Conservation (phyloP, 169 alveolate species). For the Plasmodium gallinaceum region DNA sequence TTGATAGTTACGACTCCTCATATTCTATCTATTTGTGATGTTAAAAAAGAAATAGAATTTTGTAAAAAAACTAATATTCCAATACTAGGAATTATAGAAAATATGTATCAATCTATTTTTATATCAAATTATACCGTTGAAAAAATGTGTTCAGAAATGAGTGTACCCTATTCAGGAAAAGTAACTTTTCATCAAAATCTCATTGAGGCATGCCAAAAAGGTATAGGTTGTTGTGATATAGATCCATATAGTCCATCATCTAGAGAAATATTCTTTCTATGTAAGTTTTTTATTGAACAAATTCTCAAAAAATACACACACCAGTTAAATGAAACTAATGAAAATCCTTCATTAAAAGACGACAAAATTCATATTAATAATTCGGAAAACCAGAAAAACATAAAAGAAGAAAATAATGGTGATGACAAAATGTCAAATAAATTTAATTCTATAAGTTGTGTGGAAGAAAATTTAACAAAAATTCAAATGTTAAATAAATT, state of each 20-base stretch:
- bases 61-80: conserved; percentile 90
- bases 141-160: conserved; percentile 84
- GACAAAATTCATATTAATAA: neutral
- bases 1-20: conserved; percentile 92
- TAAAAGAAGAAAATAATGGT: neutral
- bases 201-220: conserved; percentile 82
- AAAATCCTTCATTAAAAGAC: neutral
- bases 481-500: conserved; percentile 28
- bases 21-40: conserved; percentile 80
- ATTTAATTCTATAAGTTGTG: neutral
- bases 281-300: conserved; percentile 41
- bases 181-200: conserved; percentile 83
- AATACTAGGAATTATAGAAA: conserved; percentile 97
- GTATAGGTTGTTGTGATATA: conserved; percentile 78
- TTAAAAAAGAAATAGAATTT: conserved; percentile 78
- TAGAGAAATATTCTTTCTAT: conserved; percentile 57
- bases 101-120: conserved; percentile 93
- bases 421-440: neutral
- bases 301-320: conserved; percentile 5
- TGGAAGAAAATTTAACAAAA: neutral
- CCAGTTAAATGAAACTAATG: neutral
- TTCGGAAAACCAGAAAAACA: neutral
- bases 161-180: conserved; percentile 82
- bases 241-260: conserved; percentile 67
- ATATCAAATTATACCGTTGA: conserved; percentile 78